Base-by-base conservation (phyloP, 257 asterid species). In the Jacaranda copaia region DNA sequence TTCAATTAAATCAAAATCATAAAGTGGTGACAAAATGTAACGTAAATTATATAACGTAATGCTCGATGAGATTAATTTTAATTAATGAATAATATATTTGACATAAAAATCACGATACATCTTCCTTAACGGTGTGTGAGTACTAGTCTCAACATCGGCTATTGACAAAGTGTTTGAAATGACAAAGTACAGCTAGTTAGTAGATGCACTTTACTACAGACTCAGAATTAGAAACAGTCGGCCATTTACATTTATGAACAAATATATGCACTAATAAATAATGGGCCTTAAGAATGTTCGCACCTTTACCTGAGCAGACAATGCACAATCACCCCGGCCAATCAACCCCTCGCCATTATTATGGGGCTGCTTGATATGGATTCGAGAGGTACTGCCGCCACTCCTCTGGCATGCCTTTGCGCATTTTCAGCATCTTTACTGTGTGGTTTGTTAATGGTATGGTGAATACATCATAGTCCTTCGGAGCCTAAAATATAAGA, bases 321-420 rank as follows among this genome's bases (percentile, higher is more conserved):
- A 73, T 10, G 5, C 46, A 32, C 32, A 25, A 25, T 25, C 32
- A 25, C 32, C 1, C 32, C 32, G 32, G 32, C 32, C 32, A 2
- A 25, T 2, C 32, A 25, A 25, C 32, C 32, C 32, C 32, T 25
- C 32, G 2, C 32, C 2, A n/a, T 16, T 16, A 42, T 83, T 85
- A 91, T 4, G 90, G 91, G 58, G 87, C 89, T 64, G 84, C 81
- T 25, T 25, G 32, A 55, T 51, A 72, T 11, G 91, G 93, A 85
- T 80, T 83, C 8, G 97, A 84, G 72, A 93, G 88, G 81, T 93
- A 93, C 58, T 91, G 92, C 68, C 39, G 86, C 97, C 98, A 93
- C 82, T 93, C 98, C 81, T 91, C 96, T 2, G 98, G 98, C 77
- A 87, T 83, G 36, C 88, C 98, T 25, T 92, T 89, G 53, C 88